Evolutionary conservation across 192 early-diverging fungal species (phyloP).

Genomic region (Rhizophagus sp.): DNA sequence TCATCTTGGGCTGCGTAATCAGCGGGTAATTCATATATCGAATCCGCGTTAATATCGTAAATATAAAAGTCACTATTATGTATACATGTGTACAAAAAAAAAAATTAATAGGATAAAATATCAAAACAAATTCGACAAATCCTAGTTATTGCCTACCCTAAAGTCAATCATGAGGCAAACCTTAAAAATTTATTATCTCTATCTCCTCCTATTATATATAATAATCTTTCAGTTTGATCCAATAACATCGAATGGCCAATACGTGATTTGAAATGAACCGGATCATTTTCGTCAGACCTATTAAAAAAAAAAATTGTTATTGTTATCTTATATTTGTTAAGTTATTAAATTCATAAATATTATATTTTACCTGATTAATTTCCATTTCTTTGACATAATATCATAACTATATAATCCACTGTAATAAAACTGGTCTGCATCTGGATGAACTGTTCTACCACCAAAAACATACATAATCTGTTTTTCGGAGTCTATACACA

Average conservation of each 20-base stretch:
- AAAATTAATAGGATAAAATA: neutral
- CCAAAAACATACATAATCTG: conserved; percentile 89
- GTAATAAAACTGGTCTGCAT: conserved; percentile 69
- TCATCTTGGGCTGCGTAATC: conserved; percentile 75
- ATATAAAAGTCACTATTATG: conserved; percentile 71
- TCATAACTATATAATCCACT: conserved; percentile 88
- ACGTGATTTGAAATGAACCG: conserved; percentile 73
- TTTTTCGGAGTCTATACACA: conserved; percentile 76
- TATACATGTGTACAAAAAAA: neutral
- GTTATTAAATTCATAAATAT: conserved; percentile 9
- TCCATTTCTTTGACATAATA: conserved; percentile 71
- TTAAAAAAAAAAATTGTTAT: conserved; percentile 31
- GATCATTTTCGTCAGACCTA: conserved; percentile 30
- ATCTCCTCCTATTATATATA: conserved; percentile 91
- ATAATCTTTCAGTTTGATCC: conserved; percentile 47
- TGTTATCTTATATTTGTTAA: conserved; percentile 26
- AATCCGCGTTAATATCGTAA: conserved; percentile 80
- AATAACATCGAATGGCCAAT: conserved; percentile 92
- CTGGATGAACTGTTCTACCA: conserved; percentile 70
- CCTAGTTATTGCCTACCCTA: neutral
- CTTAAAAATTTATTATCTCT: conserved; percentile 74
- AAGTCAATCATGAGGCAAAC: neutral
- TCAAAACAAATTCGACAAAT: neutral
- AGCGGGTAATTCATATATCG: conserved; percentile 74
- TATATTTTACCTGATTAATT: conserved; percentile 67